phyloP scores from a whole-genome alignment of 441 rosid species.

The Erodium trifolium region DNA sequence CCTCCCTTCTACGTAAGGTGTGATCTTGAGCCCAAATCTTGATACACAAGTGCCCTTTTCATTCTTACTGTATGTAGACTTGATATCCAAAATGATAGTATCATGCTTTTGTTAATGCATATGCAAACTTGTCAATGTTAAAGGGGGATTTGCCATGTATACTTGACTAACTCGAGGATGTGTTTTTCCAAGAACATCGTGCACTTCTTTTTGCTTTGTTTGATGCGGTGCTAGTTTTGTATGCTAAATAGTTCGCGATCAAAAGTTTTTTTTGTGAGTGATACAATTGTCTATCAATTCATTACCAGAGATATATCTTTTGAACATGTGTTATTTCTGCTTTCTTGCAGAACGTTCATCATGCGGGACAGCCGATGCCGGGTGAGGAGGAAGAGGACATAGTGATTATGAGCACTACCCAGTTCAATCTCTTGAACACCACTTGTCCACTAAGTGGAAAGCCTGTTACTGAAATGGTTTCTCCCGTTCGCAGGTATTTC shows the following conservation, averaged over 20 bases:
- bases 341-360: conserved; percentile 75
- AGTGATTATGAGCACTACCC: conserved; percentile 67
- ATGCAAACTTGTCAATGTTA: background rate
- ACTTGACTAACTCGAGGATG: background rate
- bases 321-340: conserved; percentile 10
- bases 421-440: conserved; percentile 59
- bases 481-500: conserved; percentile 84
- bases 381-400: conserved; percentile 93
- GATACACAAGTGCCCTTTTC: too few species aligned
- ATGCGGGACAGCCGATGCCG: conserved; percentile 76
- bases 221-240: background rate
- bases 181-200: background rate
- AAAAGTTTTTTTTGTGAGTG: background rate
- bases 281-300: background rate
- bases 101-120: background rate
- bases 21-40: too few species aligned
- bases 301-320: background rate
- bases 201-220: background rate
- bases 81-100: background rate
- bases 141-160: background rate
- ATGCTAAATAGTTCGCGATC: background rate
- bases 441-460: conserved; percentile 81
- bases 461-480: conserved; percentile 52
- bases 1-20: too few species aligned
- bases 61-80: background rate